phyloP scores from a whole-genome alignment of 2,329 filamentous ascomycete species.

The Neofusicoccum umdonicola region DNA sequence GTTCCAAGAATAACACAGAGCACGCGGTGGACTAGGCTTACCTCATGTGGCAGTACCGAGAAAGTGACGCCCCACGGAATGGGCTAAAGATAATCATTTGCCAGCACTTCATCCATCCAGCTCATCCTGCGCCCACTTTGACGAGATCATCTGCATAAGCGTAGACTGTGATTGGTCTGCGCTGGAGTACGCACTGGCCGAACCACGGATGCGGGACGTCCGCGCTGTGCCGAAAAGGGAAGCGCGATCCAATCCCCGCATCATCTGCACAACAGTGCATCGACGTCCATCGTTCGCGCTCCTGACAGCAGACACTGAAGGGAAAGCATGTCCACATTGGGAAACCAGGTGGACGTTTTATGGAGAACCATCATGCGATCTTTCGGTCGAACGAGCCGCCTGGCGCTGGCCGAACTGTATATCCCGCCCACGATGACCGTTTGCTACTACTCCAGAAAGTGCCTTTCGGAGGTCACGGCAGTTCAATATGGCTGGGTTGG shows the following conservation, averaged over 20 bases:
- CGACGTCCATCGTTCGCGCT: background rate
- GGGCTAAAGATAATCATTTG: background rate
- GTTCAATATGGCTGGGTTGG: background rate
- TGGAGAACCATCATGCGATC: background rate
- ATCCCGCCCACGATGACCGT: background rate
- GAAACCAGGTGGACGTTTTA: background rate
- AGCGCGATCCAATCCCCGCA: slow-evolving; percentile 17
- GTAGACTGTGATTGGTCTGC: background rate
- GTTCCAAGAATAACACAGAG: background rate
- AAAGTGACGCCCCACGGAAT: background rate
- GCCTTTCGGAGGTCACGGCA: background rate
- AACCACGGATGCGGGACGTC: background rate
- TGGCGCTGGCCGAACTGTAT: background rate
- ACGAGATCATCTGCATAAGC: background rate
- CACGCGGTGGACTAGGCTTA: background rate
- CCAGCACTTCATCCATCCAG: background rate
- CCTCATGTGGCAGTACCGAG: background rate
- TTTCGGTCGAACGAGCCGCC: background rate
- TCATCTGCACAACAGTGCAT: background rate
- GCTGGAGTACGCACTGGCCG: background rate
- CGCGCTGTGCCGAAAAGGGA: slow-evolving; percentile 12
- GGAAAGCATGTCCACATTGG: slow-evolving; percentile 1
- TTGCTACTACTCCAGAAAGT: background rate
- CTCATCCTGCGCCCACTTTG: background rate
- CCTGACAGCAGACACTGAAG: background rate